phyloP scores from a whole-genome alignment of 768 basidiomycete genomes.

The Tulasnella calospora region DNA sequence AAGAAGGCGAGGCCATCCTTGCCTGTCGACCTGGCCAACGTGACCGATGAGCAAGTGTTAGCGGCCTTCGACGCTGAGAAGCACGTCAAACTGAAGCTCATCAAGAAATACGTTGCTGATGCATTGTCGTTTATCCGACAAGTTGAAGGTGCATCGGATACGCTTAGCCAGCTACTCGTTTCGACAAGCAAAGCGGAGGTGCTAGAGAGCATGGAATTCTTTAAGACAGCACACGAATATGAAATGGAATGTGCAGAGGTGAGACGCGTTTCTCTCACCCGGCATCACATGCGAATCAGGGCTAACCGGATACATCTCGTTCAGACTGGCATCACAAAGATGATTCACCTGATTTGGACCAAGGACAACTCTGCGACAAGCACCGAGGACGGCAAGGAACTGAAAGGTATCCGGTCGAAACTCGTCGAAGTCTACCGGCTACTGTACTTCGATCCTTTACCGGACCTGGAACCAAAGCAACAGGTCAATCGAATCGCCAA shows the following conservation, averaged over 20 bases:
- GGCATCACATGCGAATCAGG: neutral
- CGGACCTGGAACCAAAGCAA: slow-evolving; percentile 69
- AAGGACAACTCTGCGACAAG: slow-evolving; percentile 85
- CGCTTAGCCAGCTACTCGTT: slow-evolving; percentile 71
- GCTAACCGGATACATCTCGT: neutral
- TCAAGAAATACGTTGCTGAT: slow-evolving; percentile 82
- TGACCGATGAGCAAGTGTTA: slow-evolving; percentile 67
- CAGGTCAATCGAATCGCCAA: slow-evolving; percentile 90
- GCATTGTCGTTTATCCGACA: slow-evolving; percentile 75
- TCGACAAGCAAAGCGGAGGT: slow-evolving; percentile 82
- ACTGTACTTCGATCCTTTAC: slow-evolving; percentile 82
- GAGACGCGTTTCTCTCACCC: slow-evolving; percentile 22
- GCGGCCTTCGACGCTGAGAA: slow-evolving; percentile 64
- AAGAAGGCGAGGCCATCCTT: slow-evolving; percentile 62
- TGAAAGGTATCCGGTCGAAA: slow-evolving; percentile 82
- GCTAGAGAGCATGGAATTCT: slow-evolving; percentile 84
- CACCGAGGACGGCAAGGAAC: slow-evolving; percentile 61
- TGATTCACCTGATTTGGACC: slow-evolving; percentile 95
- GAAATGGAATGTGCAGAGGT: slow-evolving; percentile 75
- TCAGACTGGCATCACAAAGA: slow-evolving; percentile 85
- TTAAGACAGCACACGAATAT: slow-evolving; percentile 75
- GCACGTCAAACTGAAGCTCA: slow-evolving; percentile 59
- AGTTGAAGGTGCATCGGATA: slow-evolving; percentile 63
- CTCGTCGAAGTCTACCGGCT: slow-evolving; percentile 83
- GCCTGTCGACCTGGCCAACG: slow-evolving; percentile 57